Evolutionary conservation across 306 rosid species (phyloP), one percentile per base, ranked within the genome.

Genomic region (Malus fusca): DNA sequence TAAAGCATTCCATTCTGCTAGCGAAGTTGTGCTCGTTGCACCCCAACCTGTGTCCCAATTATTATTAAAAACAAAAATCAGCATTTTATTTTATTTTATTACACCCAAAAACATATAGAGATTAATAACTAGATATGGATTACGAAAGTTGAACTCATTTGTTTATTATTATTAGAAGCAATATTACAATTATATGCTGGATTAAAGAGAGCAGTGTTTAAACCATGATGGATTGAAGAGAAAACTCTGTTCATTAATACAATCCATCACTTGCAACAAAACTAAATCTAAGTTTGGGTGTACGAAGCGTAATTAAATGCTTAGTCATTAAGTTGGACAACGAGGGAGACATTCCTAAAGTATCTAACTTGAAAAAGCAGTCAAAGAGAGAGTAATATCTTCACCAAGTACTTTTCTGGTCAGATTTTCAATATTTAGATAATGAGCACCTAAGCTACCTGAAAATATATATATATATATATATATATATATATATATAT

Each of bases 1-100:
- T 90, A 73, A 92, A 95, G 63, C 98, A 95, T 77, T 95, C 98
- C 87, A 88, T 90, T 86, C 98, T 30, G 89, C 96, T 95, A 0
- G 98, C 98, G 73, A 95, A 95, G 88, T 95, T 95, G 85, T 95
- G 98, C 71, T 95, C 98, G 73, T 92, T 95, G 87, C 98, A 95
- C 46, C 98, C 97, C 53, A 80, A 85, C 89, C 98, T 95, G 84
- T 15, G 26, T 56, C 67, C 73, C 71, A 37, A 56, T 8, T 26
- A 28, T 15, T 28, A 62, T 3, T 5, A 28, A 5, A 8, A 13
- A 28, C 3, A 30, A 30, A 30, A 3, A 17, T 15, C 22, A 55
- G 22, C 25, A 21, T 22, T 55, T 3, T 18, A 2, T 55, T 55
- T 55, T 8, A 0, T 55, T 19, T 46, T 46, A 14, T 15, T 46